Evolutionary conservation across 139 green algal species (phyloP), one percentile per base, ranked within the genome.

Genomic region (Mychonastes homosphaera): DNA sequence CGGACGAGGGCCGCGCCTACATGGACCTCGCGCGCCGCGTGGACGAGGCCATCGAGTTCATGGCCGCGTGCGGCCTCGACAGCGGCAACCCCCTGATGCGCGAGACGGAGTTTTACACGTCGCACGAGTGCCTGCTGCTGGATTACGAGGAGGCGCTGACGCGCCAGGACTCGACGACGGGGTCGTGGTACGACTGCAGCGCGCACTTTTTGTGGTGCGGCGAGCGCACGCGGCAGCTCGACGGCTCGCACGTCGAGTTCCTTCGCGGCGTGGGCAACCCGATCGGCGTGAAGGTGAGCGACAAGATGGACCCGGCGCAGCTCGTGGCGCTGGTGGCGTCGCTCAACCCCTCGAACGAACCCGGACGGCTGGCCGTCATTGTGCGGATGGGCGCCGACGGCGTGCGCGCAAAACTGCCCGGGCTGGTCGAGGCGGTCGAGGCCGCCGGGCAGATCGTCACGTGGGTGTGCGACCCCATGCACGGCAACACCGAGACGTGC

Each of bases 401-500:
- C 65, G 69, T 99, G 49, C 71, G 84, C 10, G 58, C 81, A 32
- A 73, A 90, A 41, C 64, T 96, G 58, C 87, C 88, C 2, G 51
- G 28, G 3, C 72, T 96, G 23, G 74, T 96, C 21, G 34, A 79
- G 51, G 86, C 81, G 6, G 81, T 94, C 23, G 54, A 53, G 26
- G 43, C 50, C 26, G 62, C 62, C 18, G 62, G 62, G 24, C 50
- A 67, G 69, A 66, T 84, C 9, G 93, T 99, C 10, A 87, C 85
- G 16, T 99, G 93, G 93, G 81, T 98, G 28, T 94, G 73, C 56
- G 93, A 99, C 70, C 93, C 93, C 58, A 95, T 99, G 87, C 93
- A 99, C 71, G 93, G 92, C 70, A 99, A 99, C 85, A 99, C 89
- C 0, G 89, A 98, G 81, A 84, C 73, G 3, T 66, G 79, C 41